Percentiles rank a stretch among this genome's conserved stretches.
Evolutionary conservation across 2,329 filamentous ascomycete genomes (phyloP).

Genomic region (Colletotrichum theobromicola): DNA sequence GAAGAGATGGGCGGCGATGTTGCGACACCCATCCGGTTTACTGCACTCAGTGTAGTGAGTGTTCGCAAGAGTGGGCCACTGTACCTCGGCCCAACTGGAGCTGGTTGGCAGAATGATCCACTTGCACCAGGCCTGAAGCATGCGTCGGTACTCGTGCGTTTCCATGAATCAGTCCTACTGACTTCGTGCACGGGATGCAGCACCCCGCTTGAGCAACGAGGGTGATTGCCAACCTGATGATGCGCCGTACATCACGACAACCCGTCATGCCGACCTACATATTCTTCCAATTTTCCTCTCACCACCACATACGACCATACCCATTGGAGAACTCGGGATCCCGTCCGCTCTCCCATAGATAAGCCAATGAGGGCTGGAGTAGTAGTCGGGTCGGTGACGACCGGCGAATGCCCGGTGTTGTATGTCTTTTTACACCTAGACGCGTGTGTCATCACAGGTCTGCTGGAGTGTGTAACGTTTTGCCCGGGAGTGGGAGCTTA

Average conservation of each 20-base stretch:
- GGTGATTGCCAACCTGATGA: not conserved
- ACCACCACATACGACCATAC: not conserved
- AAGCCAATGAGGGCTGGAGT: not conserved
- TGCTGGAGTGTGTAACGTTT: no score
- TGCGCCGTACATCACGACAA: not conserved
- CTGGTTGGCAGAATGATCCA: not conserved
- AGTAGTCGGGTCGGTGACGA: not conserved
- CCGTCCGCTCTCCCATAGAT: not conserved
- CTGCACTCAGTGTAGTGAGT: no score
- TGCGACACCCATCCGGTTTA: no score
- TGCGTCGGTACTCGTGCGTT: not conserved
- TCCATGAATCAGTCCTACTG: not conserved
- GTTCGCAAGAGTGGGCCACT: not conserved
- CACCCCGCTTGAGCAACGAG: not conserved
- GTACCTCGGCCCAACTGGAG: not conserved
- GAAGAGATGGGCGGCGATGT: no score
- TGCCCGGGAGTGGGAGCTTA: no score
- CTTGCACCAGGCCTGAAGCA: not conserved
- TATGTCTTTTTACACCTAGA: no score
- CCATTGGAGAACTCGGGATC: not conserved
- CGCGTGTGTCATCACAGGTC: no score
- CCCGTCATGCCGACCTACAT: not conserved
- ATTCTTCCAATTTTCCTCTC: rapidly evolving
- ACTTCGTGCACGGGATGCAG: not conserved
- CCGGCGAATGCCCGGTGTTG: not conserved